Conservation (phyloP, 2,329 filamentous ascomycete genomes). For the Botrytis deweyae region DNA sequence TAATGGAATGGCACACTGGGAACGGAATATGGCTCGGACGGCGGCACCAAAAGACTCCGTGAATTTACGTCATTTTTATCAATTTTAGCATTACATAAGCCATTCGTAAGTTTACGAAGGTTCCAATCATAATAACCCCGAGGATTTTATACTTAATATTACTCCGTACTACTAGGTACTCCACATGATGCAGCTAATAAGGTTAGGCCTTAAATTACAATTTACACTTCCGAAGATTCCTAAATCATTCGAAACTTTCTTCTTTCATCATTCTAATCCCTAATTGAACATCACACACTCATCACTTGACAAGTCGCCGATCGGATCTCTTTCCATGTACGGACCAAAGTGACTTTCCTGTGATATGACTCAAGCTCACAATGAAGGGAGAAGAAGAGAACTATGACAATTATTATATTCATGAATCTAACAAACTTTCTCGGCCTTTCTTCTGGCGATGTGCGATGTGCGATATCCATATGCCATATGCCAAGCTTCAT, state of each 20-base stretch:
- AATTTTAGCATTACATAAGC: neutral
- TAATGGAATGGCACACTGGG: neutral
- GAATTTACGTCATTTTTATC: slow-evolving; percentile 5
- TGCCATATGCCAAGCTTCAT: slow-evolving; percentile 7
- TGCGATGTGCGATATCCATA: neutral
- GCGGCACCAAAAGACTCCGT: neutral
- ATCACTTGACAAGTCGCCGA: slow-evolving; percentile 4
- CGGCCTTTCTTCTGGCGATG: neutral
- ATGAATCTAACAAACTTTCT: neutral
- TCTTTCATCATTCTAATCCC: neutral
- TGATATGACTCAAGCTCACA: neutral
- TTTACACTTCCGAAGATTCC: slow-evolving; percentile 1
- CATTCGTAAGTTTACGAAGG: neutral
- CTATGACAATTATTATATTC: neutral
- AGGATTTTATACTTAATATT: neutral
- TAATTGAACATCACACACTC: neutral
- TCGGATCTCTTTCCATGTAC: neutral
- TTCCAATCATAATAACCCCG: neutral
- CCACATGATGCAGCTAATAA: neutral
- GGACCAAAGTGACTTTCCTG: neutral
- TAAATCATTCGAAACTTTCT: neutral
- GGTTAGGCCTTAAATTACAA: neutral
- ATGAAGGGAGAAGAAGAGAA: neutral
- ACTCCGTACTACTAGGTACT: neutral
- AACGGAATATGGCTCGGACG: neutral